These are phyloP conservation scores for Penicillium sclerotigenum DNA, from an alignment of 2,329 filamentous ascomycete genomes.

Conservation along the genomic window DNA sequence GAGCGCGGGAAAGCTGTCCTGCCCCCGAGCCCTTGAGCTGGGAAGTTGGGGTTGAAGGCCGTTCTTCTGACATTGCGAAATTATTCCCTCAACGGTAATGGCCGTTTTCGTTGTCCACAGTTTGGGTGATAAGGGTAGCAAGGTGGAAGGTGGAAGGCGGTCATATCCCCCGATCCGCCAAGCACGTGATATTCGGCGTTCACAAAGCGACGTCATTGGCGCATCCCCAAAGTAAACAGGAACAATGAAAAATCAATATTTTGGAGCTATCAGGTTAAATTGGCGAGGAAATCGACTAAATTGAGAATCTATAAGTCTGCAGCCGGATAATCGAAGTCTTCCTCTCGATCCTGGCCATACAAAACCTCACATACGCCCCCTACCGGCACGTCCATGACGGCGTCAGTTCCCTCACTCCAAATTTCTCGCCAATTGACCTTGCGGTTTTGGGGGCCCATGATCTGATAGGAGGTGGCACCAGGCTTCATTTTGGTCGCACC, in stretches of 20 bases:
- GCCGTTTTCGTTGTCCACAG: not conserved
- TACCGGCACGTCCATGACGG: conserved; percentile 93
- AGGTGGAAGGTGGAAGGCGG: conserved; percentile 1
- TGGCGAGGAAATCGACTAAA: not conserved
- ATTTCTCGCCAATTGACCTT: conserved; percentile 70
- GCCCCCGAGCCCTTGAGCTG: conserved; percentile 34
- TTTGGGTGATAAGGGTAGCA: not conserved
- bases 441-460: conserved; percentile 43
- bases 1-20: conserved; percentile 43
- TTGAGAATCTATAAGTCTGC: conserved; percentile 9
- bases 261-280: not conserved
- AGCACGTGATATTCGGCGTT: not conserved
- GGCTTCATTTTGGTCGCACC: conserved; percentile 44
- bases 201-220: conserved; percentile 3
- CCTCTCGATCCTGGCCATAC: conserved; percentile 64
- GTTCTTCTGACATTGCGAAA: conserved; percentile 15
- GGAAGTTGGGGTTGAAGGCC: conserved; percentile 40
- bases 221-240: not conserved
- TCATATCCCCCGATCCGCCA: not conserved
- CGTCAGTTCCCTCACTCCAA: conserved; percentile 93
- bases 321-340: conserved; percentile 20
- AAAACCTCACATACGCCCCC: conserved; percentile 93
- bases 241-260: not conserved
- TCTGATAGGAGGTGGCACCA: conserved; percentile 41
- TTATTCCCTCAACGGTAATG: not conserved